Evolutionary conservation across 768 basidiomycete species (phyloP).

Genomic region (Solioccasus polychromus): DNA sequence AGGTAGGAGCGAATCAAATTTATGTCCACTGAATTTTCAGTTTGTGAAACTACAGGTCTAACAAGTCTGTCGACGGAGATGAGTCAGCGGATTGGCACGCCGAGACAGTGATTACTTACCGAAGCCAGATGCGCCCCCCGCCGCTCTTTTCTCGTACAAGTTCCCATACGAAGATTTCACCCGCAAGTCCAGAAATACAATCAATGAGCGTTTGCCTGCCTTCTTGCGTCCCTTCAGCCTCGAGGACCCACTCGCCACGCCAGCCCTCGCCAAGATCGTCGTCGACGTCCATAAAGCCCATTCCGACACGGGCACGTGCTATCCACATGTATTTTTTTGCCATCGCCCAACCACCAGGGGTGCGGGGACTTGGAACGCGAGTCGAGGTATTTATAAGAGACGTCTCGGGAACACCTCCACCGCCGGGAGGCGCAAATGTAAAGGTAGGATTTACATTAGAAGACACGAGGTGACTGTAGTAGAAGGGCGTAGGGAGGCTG

Average conservation of each 20-base stretch:
- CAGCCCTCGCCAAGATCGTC: conserved; percentile 61
- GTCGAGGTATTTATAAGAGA: conserved; percentile 37
- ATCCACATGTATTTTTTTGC: conserved; percentile 69
- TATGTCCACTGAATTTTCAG: conserved; percentile 22
- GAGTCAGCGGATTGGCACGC: background rate
- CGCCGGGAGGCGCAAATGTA: conserved; percentile 26
- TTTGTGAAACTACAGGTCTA: conserved; percentile 18
- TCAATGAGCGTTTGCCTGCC: conserved; percentile 56
- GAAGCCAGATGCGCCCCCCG: conserved; percentile 60
- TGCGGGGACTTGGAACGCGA: conserved; percentile 57
- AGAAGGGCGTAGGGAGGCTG: conserved; percentile 69
- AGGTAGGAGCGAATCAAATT: conserved; percentile 20
- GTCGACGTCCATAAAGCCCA: conserved; percentile 33
- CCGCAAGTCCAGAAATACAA: conserved; percentile 41
- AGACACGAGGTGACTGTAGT: conserved; percentile 67
- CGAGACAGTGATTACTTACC: conserved; percentile 36
- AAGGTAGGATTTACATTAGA: conserved; percentile 26
- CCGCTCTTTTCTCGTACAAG: conserved; percentile 61
- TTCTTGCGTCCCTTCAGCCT: conserved; percentile 72
- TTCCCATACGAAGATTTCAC: conserved; percentile 46
- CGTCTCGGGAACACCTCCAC: conserved; percentile 43
- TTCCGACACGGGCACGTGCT: conserved; percentile 44
- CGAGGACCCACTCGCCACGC: conserved; percentile 77
- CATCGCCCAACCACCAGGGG: conserved; percentile 55
- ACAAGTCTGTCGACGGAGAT: conserved; percentile 16